Evolutionary conservation across 345 rosid genomes (phyloP), one percentile per base, ranked within the genome.

Genomic region (Pugionium dolabratum): DNA sequence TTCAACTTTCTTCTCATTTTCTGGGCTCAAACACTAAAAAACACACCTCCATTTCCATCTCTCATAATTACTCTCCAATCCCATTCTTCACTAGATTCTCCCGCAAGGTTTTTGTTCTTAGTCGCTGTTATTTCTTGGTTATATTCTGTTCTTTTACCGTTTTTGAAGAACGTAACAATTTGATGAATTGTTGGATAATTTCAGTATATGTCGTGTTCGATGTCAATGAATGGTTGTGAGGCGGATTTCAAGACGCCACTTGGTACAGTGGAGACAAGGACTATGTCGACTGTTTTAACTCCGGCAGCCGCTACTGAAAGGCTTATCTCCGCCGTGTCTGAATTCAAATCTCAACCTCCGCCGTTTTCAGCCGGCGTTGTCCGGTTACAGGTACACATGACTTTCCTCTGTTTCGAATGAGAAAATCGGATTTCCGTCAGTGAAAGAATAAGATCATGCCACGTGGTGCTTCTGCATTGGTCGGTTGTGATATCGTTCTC

Each of bases 191-290:
- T 37, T 31, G 43, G 50, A 53, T 26, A 47, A 45, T 51, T 41
- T 26, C 69, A 74, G 77, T 67, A 34, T 9, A 50, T 32, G 73
- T 39, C 64, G n/a, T 74, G 77, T 54, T 74, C 81, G 1, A 31
- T 85, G 56, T 85, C 89, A 36, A 89, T 89, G 98, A 88, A 87
- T 70, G 98, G 98, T 7, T 85, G 95, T 77, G 72, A 78, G 3
- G 84, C 78, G 9, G 83, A 82, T 66, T 74, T 81, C 11, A 70
- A 41, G 47, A 7, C 63, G 18, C 86, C 89, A 1, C 44, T 91
- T 45, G 90, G 89, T 9, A 75, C 78, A 18, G 73, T 75, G 0
- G 85, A 89, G 57, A 84, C 83, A 2, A 81, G 78, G 6, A 84
- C 86, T 11, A 71, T 89, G 44, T 45, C 82, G 1, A 29, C 81